Evolutionary conservation across 2,329 filamentous ascomycete genomes (phyloP), one percentile per base, ranked within the genome.

Genomic region (Pseudogymnoascus sp.): DNA sequence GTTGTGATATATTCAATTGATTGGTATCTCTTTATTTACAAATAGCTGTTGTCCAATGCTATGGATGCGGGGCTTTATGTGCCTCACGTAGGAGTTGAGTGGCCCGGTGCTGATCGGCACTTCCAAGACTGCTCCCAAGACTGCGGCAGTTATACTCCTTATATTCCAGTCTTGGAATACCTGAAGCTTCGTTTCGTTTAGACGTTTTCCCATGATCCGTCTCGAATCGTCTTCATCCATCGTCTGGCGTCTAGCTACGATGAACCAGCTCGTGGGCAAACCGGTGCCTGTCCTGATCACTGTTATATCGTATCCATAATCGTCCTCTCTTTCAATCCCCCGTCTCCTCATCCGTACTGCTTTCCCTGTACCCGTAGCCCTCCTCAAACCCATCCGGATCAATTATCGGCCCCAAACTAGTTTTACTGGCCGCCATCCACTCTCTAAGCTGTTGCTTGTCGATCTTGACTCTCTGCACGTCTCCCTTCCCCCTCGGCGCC

Each of bases 361-460:
- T 74, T 28, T 70, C 65, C 69, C 79, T 82, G 60, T 82, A 76
- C 11, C 84, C 84, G 74, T 88, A 89, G 62, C 85, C 82, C 66
- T 87, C 84, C 6, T 88, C 76, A 68, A 96, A 96, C 0, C 90
- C 91, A 1, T 86, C 82, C 4, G 87, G 83, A 74, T 90, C 87
- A 62, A 95, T 90, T 1, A 87, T 82, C 69, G 82, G 82, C 62
- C 84, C 82, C 61, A 93, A 72, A 61, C 81, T 61, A 23, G 67
- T 66, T 21, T 71, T 72, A 69, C 91, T 82, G 63, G 76, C 77
- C 59, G 81, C 78, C 10, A 88, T 84, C 86, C 90, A 96, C 42
- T 80, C 81, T 69, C 86, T 79, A 5, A 96, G 77, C 2, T 78
- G 79, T 35, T 78, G 76, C 72, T 82, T 83, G 64, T 83, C 80